phyloP scores from a whole-genome alignment of 2,329 filamentous ascomycete species.

The Aspergillus tubingensis region DNA sequence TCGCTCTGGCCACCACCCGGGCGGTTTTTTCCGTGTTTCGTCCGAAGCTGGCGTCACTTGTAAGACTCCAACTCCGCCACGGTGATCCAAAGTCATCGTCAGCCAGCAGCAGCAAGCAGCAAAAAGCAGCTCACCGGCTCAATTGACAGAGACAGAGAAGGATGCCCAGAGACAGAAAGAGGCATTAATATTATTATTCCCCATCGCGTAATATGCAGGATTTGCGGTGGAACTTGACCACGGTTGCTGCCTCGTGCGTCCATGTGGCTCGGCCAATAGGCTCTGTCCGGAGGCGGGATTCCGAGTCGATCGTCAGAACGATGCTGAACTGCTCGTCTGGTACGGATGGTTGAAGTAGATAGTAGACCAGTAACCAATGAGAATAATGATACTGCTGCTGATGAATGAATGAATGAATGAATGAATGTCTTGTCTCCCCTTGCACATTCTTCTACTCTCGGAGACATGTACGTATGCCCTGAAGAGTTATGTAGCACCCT shows the following conservation, averaged over 20 bases:
- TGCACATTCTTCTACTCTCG: neutral
- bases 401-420: too few relatives aligned
- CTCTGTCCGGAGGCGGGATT: constrained; percentile 7
- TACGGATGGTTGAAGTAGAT: too few relatives aligned
- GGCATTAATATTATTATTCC: neutral
- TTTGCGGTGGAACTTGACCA: constrained; percentile 7
- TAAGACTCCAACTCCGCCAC: neutral
- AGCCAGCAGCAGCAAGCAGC: neutral
- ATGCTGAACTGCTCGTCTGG: neutral
- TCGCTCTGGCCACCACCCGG: neutral
- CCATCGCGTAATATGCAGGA: constrained; percentile 5
- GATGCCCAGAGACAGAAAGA: too few relatives aligned
- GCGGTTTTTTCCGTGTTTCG: constrained; percentile 6
- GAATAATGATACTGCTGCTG: too few relatives aligned
- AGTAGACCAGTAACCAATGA: too few relatives aligned
- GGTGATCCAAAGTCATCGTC: neutral
- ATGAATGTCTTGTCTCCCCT: neutral
- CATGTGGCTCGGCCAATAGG: constrained; percentile 2
- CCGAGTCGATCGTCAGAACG: constrained; percentile 11
- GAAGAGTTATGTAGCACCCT: neutral
- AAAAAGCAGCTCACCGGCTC: too few relatives aligned
- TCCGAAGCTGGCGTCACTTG: neutral
- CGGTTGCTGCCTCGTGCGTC: constrained; percentile 10
- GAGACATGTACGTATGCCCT: neutral
- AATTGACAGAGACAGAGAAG: too few relatives aligned